phyloP scores from a whole-genome alignment of 129 eudicot species.

The Lactuca sativa region DNA sequence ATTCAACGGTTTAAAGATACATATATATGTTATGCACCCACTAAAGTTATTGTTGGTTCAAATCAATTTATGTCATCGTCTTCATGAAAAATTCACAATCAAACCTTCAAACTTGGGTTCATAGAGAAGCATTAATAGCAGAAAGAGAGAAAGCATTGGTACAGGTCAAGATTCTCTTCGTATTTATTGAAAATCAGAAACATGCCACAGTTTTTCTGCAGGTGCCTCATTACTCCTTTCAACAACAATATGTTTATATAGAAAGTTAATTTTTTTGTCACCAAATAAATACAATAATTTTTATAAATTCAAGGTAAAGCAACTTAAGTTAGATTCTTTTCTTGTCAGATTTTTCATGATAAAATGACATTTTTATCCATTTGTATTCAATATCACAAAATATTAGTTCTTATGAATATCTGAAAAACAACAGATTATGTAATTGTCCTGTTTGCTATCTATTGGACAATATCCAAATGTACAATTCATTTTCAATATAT shows the following conservation, averaged over 20 bases:
- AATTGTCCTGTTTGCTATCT: background rate
- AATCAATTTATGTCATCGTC: conserved; percentile 9
- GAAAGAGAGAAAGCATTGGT: conserved; percentile 25
- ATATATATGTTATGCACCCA: conserved; percentile 10
- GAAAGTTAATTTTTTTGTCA: background rate
- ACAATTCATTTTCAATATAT: background rate
- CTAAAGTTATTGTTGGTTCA: conserved; percentile 10
- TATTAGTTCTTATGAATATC: background rate
- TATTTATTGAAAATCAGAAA: conserved; percentile 37
- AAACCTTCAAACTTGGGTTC: conserved; percentile 26
- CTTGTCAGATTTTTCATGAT: background rate
- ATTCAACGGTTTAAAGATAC: conserved; percentile 2
- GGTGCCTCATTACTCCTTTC: conserved; percentile 30
- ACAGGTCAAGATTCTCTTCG: conserved; percentile 38
- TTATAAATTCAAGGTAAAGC: background rate
- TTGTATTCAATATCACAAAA: background rate
- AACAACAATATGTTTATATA: conserved; percentile 10
- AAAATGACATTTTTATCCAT: background rate
- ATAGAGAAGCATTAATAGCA: conserved; percentile 27
- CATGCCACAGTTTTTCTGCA: conserved; percentile 38
- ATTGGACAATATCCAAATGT: background rate
- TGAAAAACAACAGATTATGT: background rate
- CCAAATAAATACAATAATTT: background rate
- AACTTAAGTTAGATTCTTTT: background rate
- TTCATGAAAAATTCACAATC: conserved; percentile 21